Base-by-base conservation (phyloP, 768 basidiomycete species). In the Termitomyces eurrhizus region DNA sequence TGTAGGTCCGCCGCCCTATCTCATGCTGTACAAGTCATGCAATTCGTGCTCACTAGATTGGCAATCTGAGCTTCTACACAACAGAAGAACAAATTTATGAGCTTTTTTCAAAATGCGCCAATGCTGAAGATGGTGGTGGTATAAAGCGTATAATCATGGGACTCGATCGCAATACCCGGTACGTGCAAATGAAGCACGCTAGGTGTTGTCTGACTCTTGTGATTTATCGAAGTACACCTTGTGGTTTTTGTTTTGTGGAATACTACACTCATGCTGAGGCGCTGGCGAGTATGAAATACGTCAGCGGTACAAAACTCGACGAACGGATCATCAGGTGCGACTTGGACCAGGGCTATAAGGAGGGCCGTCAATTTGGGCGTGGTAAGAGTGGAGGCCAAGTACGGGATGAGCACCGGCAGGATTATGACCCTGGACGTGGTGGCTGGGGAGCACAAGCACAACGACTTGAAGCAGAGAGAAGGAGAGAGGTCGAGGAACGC, bases 281-380 rank as follows among this genome's bases (percentile, higher is more conserved):
- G 18, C 79, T 97, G 44, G 92, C 94, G 45, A 88, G 90, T 63
- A 88, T 98, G 84, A 87, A 90, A 52, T 95, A 97, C 73, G 85
- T 98, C 67, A 94, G 92, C 54, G 97, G 96, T n/a, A 95, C 95
- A 39, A 98, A 98, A 77, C 86, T 99, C 24, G 97, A 99, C 74
- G 97, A 99, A 75, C 90, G 97, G 37, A 93, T 99, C 67, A 96
- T 99, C 64, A 90, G 97, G 51, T 98, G 95, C 69, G 97, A 99
- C 78, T 78, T 99, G 69, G 97, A 99, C 78, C 80, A 95, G 32
- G 97, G 97, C 7, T 99, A 98, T 75, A 87, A 87, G 69, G 97
- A 99, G 70, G 96, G 96, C 14, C 80, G 97, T 63, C 97, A 99
- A 74, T 99, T 98, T 64, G 97, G 97, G 35, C 80, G 97, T 62